Percentiles rank a stretch among this genome's conserved stretches.
Conservation (phyloP, 2,329 filamentous ascomycete genomes). For the Penicillium sp. region DNA sequence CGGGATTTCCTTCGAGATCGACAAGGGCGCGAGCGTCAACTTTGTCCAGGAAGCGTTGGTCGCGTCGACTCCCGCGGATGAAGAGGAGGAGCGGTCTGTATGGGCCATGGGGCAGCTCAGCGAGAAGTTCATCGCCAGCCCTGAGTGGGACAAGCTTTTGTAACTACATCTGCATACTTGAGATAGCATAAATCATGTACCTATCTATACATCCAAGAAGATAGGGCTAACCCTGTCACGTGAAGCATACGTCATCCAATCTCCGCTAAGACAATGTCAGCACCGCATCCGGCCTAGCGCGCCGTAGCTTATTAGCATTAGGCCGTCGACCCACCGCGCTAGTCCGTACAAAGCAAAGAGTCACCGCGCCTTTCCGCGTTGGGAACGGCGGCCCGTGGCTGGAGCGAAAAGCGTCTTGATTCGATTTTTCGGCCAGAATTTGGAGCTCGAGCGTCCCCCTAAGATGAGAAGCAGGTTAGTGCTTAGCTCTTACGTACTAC, state of each 20-base stretch:
- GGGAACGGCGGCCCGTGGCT: neutral
- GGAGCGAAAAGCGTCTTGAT: neutral
- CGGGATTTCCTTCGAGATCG: slow-evolving; percentile 55
- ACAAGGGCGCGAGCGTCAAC: slow-evolving; percentile 52
- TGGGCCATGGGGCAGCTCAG: slow-evolving; percentile 60
- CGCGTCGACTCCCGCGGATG: slow-evolving; percentile 25
- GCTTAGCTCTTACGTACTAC: no score
- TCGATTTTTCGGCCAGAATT: neutral
- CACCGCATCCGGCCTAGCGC: neutral
- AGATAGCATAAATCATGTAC: neutral
- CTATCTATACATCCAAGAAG: neutral
- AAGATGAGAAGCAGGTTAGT: no score
- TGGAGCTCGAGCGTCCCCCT: neutral
- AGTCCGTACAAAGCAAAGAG: neutral
- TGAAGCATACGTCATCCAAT: slow-evolving; percentile 8
- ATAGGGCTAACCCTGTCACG: neutral
- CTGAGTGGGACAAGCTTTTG: slow-evolving; percentile 55
- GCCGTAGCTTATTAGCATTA: neutral
- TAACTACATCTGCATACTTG: no score
- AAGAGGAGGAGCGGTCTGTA: slow-evolving; percentile 26
- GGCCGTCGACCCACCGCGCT: neutral
- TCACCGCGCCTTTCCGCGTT: neutral
- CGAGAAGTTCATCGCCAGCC: slow-evolving; percentile 61
- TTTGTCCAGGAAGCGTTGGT: slow-evolving; percentile 60
- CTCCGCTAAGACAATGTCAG: neutral